Base-by-base conservation (phyloP, 805 yeast genomes). In the Saccharomyces paradoxus region DNA sequence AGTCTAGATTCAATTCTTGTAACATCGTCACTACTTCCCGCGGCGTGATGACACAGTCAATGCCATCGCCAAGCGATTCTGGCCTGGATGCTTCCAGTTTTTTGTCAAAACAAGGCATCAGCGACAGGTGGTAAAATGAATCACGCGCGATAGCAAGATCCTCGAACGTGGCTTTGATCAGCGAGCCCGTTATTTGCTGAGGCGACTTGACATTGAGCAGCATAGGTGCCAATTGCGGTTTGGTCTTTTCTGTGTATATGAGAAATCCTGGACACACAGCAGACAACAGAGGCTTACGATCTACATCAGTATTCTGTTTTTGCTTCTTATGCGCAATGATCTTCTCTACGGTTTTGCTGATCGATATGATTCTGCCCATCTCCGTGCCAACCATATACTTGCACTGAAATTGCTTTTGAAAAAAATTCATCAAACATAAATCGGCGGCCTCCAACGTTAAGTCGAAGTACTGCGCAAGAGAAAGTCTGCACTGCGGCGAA, bases 51-150 rank as follows among this genome's bases (percentile, higher is more conserved):
- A 94, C 99, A 73, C 97, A 88, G 68, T 94, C 97, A 12, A 94
- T 97, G 52, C 77, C 73, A 59, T 89, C 96, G 44, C 6, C 44
- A 17, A 37, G 24, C 24, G 44, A 37, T 21, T 37, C 44, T 0
- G 87, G 84, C 57, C 98, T 77, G 3, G 96, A 90, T 28, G 97
- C 94, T 72, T 94, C 99, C 46, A 91, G 77, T 69, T 94, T 94
- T 72, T 94, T 94, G 69, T 94, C 99, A 68, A 94, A 94, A 63
- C 98, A 92, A 1, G 99, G 98, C 98, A 92, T 92, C 22, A 94
- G 75, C 7, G 94, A 80, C 53, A 94, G 71, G 68, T 92, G 97
- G 65, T 89, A 94, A 0, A 90, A 71, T 2, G 78, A 63, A 0
- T 73, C 65, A 0, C 65, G 60, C 12, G 74, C 64, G 3, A 24